Evolutionary conservation across 495 filamentous ascomycete species (phyloP).

Genomic region (Daldinia loculata): DNA sequence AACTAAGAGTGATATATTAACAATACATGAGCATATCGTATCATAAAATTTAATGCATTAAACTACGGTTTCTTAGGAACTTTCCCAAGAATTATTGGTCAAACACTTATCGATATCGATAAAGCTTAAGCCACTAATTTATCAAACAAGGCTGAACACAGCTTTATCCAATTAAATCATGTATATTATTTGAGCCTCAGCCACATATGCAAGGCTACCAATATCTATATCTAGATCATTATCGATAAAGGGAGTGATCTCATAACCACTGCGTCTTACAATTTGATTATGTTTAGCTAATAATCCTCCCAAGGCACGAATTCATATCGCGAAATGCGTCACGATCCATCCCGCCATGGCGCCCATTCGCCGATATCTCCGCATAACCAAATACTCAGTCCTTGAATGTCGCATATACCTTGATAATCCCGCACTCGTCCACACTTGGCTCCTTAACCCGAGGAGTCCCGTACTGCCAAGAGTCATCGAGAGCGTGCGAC

Average conservation of each 20-base stretch:
- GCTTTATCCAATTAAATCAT: background rate
- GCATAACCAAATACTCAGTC: conserved; percentile 88
- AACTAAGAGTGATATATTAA: conserved; percentile 1
- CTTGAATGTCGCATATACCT: conserved; percentile 95
- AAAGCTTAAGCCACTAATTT: background rate
- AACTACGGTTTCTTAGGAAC: background rate
- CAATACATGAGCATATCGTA: conserved; percentile 9
- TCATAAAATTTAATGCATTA: conserved; percentile 5
- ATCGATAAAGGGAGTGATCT: conserved; percentile 32
- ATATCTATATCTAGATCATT: background rate
- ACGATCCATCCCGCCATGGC: conserved; percentile 64
- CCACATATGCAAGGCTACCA: background rate
- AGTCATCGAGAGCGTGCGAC: conserved; percentile 83
- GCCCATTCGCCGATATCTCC: conserved; percentile 81
- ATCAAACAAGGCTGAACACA: background rate
- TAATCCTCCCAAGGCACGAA: background rate
- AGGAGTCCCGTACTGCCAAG: conserved; percentile 77
- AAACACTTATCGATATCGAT: background rate
- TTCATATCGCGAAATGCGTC: conserved; percentile 30
- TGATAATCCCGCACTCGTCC: conserved; percentile 81
- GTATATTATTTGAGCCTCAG: background rate
- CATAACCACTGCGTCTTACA: conserved; percentile 6
- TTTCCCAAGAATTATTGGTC: background rate
- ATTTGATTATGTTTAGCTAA: background rate
- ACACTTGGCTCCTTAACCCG: conserved; percentile 82